Evolutionary conservation across 768 basidiomycete species (phyloP).

Genomic region (Zangia roseola): DNA sequence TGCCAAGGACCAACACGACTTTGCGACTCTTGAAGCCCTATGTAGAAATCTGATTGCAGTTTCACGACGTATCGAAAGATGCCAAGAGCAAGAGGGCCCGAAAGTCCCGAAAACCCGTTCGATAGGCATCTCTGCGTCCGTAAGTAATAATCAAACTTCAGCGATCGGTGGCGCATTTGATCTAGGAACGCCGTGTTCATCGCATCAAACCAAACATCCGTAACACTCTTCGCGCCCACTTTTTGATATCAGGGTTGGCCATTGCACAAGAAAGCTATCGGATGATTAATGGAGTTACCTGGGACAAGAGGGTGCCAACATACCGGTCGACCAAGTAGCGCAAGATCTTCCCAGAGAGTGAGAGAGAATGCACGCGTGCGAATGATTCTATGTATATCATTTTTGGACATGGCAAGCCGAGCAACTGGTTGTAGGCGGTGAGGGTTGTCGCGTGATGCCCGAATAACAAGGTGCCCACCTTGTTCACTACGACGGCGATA

Average conservation of each 20-base stretch:
- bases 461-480: constrained; percentile 46
- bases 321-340: constrained; percentile 80
- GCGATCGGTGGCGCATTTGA: too few species aligned
- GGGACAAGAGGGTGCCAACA: constrained; percentile 54
- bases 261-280: constrained; percentile 84
- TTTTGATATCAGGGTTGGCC: constrained; percentile 59
- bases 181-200: not conserved
- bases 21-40: not conserved
- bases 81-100: not conserved
- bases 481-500: constrained; percentile 64
- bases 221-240: constrained; percentile 47
- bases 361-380: constrained; percentile 79
- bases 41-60: too few species aligned
- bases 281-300: constrained; percentile 1
- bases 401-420: constrained; percentile 68
- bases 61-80: not conserved
- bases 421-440: constrained; percentile 48
- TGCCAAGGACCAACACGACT: too few species aligned
- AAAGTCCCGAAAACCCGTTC: not conserved
- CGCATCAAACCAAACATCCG: constrained; percentile 63
- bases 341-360: constrained; percentile 81
- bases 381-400: constrained; percentile 93
- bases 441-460: not conserved
- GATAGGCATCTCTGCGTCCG: not conserved
- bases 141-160: too few species aligned